Evolutionary conservation across 2,329 filamentous ascomycete genomes (phyloP), one percentile per base, ranked within the genome.

Genomic region (Trichoderma endophyticum): DNA sequence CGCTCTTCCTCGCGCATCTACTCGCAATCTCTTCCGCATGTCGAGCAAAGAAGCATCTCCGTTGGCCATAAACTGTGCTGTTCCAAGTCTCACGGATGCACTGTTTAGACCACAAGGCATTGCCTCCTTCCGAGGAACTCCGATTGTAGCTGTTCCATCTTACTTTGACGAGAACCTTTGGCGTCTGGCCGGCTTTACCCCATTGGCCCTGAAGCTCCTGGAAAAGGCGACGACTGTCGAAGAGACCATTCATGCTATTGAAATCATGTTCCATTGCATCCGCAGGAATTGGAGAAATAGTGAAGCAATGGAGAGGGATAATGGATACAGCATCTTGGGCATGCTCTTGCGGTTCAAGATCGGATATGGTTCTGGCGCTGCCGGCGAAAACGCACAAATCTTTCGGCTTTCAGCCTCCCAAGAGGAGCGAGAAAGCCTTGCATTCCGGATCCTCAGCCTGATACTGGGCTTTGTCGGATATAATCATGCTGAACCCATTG

Each of bases 261-360:
- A 97, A 77, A 92, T 97, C 77, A 85, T 97, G 30, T 94, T 98
- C 74, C 90, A 93, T 75, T 93, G 93, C 73, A 92, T 98, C 64
- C 92, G 93, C 75, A 92, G 93, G 74, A 98, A 93, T 79, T 99
- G 97, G 96, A 89, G 96, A 74, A 98, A 98, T 75, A 98, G 96
- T 76, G 97, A 99, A 80, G 95, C 96, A 30, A 98, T 99, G 92
- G 96, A 99, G 81, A 91, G 93, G 77, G 94, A 97, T 73, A 96
- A 97, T 76, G 97, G 95, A 0, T 99, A 98, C 79, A 92, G 93
- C 30, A 93, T 98, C 43, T 83, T 99, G 65, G 92, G 92, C 54
- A 90, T 94, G 81, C 86, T 98, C 21, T 83, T 99, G 28, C 91
- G 94, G 70, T 92, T 93, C 70, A 98, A 97, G 80, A 85, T 97